phyloP scores from a whole-genome alignment of 2,329 filamentous ascomycete genomes.

The Periconia sp. region DNA sequence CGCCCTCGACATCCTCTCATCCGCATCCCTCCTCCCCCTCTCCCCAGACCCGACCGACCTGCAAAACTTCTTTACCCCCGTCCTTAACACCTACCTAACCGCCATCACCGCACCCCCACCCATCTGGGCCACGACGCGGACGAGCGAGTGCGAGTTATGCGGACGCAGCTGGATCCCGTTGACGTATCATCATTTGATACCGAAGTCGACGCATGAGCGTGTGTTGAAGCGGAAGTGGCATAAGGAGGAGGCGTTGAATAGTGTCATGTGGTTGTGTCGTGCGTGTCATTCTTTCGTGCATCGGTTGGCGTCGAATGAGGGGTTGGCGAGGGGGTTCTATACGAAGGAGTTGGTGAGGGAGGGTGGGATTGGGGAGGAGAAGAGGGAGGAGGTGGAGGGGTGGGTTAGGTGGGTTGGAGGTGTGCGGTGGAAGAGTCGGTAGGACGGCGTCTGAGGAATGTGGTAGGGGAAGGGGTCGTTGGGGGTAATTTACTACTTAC shows the following conservation, averaged over 20 bases:
- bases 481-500: no score
- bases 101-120: constrained; percentile 64
- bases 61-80: constrained; percentile 61
- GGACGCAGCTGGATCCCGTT: constrained; percentile 71
- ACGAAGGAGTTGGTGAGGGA: constrained; percentile 70
- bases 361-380: constrained; percentile 66
- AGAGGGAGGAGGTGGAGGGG: constrained; percentile 69
- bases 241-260: constrained; percentile 71
- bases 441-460: not conserved
- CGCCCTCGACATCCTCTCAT: constrained; percentile 66
- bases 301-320: constrained; percentile 73
- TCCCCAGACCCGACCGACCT: constrained; percentile 41
- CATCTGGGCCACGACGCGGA: constrained; percentile 61
- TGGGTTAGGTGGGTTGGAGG: constrained; percentile 74
- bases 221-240: constrained; percentile 80
- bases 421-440: constrained; percentile 71
- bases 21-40: constrained; percentile 65
- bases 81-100: constrained; percentile 65
- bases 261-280: constrained; percentile 83
- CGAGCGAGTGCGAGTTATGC: constrained; percentile 70
- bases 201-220: constrained; percentile 74
- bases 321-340: constrained; percentile 71
- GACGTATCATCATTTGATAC: constrained; percentile 85
- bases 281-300: constrained; percentile 86
- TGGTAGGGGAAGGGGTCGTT: no score